Percentiles rank a stretch among this genome's conserved stretches.
phyloP scores from a whole-genome alignment of 2,329 filamentous ascomycete genomes.

The Teratosphaeria destructans region DNA sequence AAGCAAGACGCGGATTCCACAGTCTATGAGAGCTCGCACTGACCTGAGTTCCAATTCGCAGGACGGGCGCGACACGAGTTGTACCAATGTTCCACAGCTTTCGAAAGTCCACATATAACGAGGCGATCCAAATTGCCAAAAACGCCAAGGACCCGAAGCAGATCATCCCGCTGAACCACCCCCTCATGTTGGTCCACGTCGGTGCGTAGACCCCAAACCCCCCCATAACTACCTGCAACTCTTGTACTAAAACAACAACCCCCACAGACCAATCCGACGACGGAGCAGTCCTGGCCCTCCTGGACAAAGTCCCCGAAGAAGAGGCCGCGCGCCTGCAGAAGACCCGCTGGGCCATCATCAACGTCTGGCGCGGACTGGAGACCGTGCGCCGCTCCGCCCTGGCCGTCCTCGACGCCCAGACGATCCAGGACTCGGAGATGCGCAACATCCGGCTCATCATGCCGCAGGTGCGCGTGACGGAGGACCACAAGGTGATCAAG shows the following conservation, averaged over 20 bases:
- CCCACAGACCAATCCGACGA: not conserved
- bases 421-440: not conserved
- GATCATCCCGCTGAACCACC: not conserved
- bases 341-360: constrained; percentile 1
- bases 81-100: not conserved
- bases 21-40: not conserved
- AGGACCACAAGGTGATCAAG: not conserved
- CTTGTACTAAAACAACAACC: not conserved
- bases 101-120: not conserved
- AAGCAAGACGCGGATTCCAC: not conserved
- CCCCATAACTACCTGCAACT: too few relatives aligned
- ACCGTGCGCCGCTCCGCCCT: not conserved
- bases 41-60: not conserved
- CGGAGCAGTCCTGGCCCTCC: not conserved
- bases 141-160: not conserved
- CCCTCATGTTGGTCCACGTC: not conserved
- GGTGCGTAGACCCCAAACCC: not conserved
- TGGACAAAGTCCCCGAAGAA: not conserved
- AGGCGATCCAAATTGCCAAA: not conserved
- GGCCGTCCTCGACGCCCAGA: not conserved
- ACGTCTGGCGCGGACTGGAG: not conserved
- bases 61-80: not conserved
- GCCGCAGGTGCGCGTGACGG: not conserved
- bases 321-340: not conserved
- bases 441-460: not conserved